Evolutionary conservation across 169 alveolate genomes (phyloP), one percentile per base, ranked within the genome.

Genomic region (Theileria equi): DNA sequence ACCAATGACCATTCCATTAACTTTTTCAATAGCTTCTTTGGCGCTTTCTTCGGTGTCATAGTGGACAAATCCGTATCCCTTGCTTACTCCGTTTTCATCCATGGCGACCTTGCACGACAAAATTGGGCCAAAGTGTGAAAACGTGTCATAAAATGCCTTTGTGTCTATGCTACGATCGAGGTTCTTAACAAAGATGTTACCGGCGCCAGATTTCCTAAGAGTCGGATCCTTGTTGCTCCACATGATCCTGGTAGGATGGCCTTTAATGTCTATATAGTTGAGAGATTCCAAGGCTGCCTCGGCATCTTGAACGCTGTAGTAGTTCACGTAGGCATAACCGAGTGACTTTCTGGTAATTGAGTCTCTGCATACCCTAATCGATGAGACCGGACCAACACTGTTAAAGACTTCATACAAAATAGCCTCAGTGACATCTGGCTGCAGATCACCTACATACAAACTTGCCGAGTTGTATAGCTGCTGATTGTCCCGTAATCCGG

Each of bases 41-140:
- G 98, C 99, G 52, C 94, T 84, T 36, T 93, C 98, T 40, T 89
- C 96, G 29, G 88, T 88, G 45, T 93, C 95, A 72, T 91, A 95
- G 81, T 94, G 97, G n/a, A 96, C 98, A 45, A 95, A 96, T 10
- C 99, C 99, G 62, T 93, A 95, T 17, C 98, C 98, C 58, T 89
- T 88, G 62, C 96, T 90, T 38, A 80, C 82, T 29, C 96, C 96
- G 29, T 80, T 76, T 16, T 74, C 74, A 63, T 93, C 97, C 3
- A 91, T 81, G 11, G 97, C 96, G n/a, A 92, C 97, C 74, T 96
- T 96, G 88, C 97, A 92, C 31, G 97, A 90, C 43, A 93, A 72
- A 38, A 96, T 95, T 57, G 92, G 89, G 36, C 99, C 99, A 40
- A 90, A 96, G 58, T 89, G 91, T 48, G 96, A 81, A 73, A 95